Conservation (phyloP, 108 stramenopile species). For the Nitzschia inconspicua region DNA sequence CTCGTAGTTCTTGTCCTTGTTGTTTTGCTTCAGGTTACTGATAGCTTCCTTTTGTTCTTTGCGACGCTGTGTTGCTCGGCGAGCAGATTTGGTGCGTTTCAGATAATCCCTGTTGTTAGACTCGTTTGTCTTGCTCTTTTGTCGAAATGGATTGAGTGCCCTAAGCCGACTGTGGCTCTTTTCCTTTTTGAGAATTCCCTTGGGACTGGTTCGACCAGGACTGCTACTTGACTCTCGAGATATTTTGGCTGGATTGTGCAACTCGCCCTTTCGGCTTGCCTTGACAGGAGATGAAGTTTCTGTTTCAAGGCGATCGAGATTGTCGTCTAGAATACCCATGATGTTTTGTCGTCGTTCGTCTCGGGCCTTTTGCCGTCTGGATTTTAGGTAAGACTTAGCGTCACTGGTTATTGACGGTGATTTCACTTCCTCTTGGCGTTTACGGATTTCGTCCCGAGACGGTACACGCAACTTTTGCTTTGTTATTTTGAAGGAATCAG, state of each 20-base stretch:
- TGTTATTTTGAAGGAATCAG: no score
- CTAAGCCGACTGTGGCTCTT: not conserved
- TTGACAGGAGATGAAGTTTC: not conserved
- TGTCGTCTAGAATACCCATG: not conserved
- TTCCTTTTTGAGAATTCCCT: not conserved
- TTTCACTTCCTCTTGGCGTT: no score
- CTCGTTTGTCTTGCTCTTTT: not conserved
- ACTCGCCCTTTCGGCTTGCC: not conserved
- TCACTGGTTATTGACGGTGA: no score
- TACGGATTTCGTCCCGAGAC: no score
- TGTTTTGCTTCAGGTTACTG: not conserved
- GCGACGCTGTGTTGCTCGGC: not conserved
- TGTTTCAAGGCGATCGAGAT: not conserved
- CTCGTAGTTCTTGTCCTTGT: not conserved
- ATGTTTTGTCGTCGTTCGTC: conserved; percentile 5
- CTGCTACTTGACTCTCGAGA: not conserved
- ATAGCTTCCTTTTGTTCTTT: not conserved
- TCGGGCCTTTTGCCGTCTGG: not conserved
- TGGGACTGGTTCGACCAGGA: not conserved
- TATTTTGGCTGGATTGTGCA: not conserved
- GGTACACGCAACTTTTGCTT: no score
- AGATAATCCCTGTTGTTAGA: not conserved
- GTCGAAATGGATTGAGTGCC: not conserved
- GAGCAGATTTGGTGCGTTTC: not conserved
- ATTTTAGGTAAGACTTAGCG: conserved; percentile 20